Evolutionary conservation across 768 basidiomycete genomes (phyloP), one percentile per base, ranked within the genome.

Genomic region (Megacollybia marginata): DNA sequence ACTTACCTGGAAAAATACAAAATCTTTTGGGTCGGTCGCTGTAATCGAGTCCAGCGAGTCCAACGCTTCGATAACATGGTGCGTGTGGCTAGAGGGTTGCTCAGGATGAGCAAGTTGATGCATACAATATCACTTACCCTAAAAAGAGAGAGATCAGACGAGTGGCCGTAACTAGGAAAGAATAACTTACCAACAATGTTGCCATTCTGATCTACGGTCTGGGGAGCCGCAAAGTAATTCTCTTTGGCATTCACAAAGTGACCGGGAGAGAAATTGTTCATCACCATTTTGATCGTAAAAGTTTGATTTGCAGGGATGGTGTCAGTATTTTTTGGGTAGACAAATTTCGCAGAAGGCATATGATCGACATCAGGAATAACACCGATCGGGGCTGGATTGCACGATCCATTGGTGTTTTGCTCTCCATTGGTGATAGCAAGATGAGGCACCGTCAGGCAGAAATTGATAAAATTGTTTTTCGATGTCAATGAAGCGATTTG

Each of bases 391-490:
- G 76, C 68, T 7, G 74, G 70, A 62, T 78, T 76, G 59, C 75
- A 76, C 10, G 75, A 74, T 42, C 69, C 71, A 31, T 60, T 59
- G 15, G 52, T 48, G 54, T 73, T 64, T 50, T 68, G 72, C 52
- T 65, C 52, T 18, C 75, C 76, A 55, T 78, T 76, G 42, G 85
- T 85, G 52, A 84, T 67, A 2, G 79, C 71, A 45, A 73, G 61
- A 46, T 70, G 55, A 2, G 72, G 59, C 4, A 70, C 57, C 13
- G 73, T 76, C 7, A 68, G 62, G 56, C 84, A 85, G 62, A 70
- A 82, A 67, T 84, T 83, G 66, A 85, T 84, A 62, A 83, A 88
- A 70, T 88, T 88, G 68, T 88, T 83, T 43, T 62, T 63, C n/a
- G 82, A 82, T 0, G 76, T 82, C 7, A 79, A 64, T 6, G 81